Base-by-base conservation (phyloP, 139 green algal species). In the Astrephomene gubernaculifera region DNA sequence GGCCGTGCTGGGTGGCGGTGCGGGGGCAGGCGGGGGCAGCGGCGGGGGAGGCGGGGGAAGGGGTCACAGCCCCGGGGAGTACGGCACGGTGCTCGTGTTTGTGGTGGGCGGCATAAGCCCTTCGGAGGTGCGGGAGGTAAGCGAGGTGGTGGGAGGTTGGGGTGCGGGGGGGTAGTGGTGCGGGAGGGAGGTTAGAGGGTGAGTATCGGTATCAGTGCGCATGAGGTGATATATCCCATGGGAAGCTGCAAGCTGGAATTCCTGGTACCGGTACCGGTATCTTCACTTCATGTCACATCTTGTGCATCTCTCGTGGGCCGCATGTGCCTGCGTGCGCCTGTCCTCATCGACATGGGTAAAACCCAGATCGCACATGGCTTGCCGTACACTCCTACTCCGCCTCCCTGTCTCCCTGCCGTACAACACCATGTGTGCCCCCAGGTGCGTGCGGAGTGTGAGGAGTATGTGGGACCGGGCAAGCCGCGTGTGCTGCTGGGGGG, bases 31-130 rank as follows among this genome's bases (percentile, higher is more conserved):
- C 29, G 19, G 39, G 43, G 45, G 57, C 35, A 2, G 65, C 38
- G 2, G 53, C 73, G 24, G 70, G 17, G 7, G 49, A 43, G 39
- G 45, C 87, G 87, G 25, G 70, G 41, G 4, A 91, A 96, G n/a
- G n/a, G n/a, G n/a, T n/a, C 68, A 33, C 2, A 38, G 52, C 2
- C 68, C 68, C 21, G 68, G 29, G 36, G 68, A 75, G 31, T 91
- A 86, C 68, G 45, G 54, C 27, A 70, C 78, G 3, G 79, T 96
- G 29, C 44, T 96, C 25, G 33, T 96, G 31, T 96, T 96, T 89
- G 90, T 96, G 35, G 83, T 96, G 74, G 93, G 93, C 3, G 93
- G 93, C 49, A 83, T 94, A 54, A 90, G 89, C 44, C 21, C 83
- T 22, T 72, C 79, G 25, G 91, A 94, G 64, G 27, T 92, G 12